These are phyloP conservation scores for Phytophthora fragariaefolia DNA, from an alignment of 352 stramenopile species.

Conservation along the genomic window DNA sequence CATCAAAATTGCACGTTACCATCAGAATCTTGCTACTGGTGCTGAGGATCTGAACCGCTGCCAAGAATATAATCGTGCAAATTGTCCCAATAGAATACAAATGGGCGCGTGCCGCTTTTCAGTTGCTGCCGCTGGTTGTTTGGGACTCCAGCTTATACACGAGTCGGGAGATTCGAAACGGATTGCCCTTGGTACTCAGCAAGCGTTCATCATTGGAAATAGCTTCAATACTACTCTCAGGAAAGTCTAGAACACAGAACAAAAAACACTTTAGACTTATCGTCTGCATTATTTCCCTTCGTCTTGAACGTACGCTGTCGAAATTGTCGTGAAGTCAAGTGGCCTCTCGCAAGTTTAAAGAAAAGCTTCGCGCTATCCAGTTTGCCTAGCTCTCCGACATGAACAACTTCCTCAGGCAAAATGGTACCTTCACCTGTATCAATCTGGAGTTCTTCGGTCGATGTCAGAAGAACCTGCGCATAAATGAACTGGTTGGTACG, in stretches of 20 bases:
- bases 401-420: conserved; percentile 34
- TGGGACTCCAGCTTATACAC: conserved; percentile 38
- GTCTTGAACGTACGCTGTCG: conserved; percentile 49
- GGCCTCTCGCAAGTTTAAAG: conserved; percentile 46
- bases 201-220: conserved; percentile 41
- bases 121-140: conserved; percentile 4
- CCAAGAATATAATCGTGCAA: conserved; percentile 22
- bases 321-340: conserved; percentile 48
- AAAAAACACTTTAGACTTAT: background rate
- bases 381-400: conserved; percentile 47
- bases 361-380: conserved; percentile 56
- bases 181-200: conserved; percentile 37
- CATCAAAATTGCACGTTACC: conserved; percentile 35
- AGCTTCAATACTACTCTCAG: conserved; percentile 36
- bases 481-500: background rate
- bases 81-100: conserved; percentile 29
- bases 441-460: conserved; percentile 38
- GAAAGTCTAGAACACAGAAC: conserved; percentile 28
- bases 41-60: conserved; percentile 4
- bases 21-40: conserved; percentile 13
- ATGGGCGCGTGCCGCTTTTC: conserved; percentile 2
- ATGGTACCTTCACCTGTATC: conserved; percentile 13
- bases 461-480: conserved; percentile 47
- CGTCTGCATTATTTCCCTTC: too few relatives aligned
- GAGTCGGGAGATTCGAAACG: conserved; percentile 41